Conservation (phyloP, 768 basidiomycete genomes). For the Coprinopsis strossmayeri region DNA sequence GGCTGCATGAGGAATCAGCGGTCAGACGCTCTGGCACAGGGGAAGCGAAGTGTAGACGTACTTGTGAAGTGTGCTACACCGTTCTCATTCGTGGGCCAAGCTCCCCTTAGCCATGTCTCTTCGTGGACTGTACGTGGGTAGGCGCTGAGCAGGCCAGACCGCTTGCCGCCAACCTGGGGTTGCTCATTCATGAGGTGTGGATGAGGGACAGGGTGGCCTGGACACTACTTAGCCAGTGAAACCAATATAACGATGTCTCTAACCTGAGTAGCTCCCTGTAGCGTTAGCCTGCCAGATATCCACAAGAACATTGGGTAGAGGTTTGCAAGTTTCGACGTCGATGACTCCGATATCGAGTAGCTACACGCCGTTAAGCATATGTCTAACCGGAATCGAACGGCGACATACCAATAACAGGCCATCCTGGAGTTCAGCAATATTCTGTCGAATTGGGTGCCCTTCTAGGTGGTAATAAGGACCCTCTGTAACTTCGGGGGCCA, state of each 20-base stretch:
- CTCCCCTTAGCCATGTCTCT: constrained; percentile 46
- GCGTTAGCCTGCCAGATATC: constrained; percentile 57
- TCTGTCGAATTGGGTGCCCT: constrained; percentile 46
- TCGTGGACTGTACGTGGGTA: constrained; percentile 36
- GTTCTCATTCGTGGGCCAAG: constrained; percentile 46
- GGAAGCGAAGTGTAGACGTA: constrained; percentile 18
- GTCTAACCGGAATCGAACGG: neutral
- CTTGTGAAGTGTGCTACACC: constrained; percentile 50
- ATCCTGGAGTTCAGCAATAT: constrained; percentile 47
- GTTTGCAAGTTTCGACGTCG: constrained; percentile 50
- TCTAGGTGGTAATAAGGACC: constrained; percentile 48
- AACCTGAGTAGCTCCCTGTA: constrained; percentile 48
- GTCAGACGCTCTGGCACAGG: neutral
- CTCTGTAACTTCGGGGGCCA: constrained; percentile 47
- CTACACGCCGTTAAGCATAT: constrained; percentile 16
- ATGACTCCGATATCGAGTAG: constrained; percentile 52
- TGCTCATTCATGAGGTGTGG: constrained; percentile 36
- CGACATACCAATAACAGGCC: constrained; percentile 39
- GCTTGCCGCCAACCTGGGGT: constrained; percentile 40
- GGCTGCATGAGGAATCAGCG: constrained; percentile 20
- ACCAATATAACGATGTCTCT: neutral
- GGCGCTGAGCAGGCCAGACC: constrained; percentile 34
- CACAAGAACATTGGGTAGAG: constrained; percentile 49
- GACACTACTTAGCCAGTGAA: neutral
- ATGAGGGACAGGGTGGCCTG: constrained; percentile 41